Evolutionary conservation across 306 rosid species (phyloP), one percentile per base, ranked within the genome.

Genomic region (Pterocarpus santalinus): DNA sequence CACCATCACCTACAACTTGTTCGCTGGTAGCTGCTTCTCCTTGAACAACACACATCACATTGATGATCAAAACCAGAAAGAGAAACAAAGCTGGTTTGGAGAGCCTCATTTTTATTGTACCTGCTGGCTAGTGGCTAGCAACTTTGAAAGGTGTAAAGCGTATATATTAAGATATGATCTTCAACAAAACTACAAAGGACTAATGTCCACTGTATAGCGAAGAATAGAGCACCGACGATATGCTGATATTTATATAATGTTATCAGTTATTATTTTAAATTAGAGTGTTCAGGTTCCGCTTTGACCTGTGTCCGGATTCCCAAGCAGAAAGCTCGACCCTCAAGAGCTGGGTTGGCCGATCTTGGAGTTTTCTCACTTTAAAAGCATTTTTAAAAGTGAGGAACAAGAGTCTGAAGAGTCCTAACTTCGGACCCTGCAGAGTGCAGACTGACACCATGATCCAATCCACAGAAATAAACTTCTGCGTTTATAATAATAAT

Each of bases 221-320:
- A 17, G 28, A 69, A 12, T 66, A 55, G 22, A 66, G 14, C 75
- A 78, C 81, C 74, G 66, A 66, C 56, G n/a, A 82, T 41, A 46
- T 39, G 47, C 60, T 39, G 60, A 51, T 56, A 64, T 57, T 58
- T 38, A 62, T 35, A 51, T 73, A 74, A 46, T 22, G 28, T 22
- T 43, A 43, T 43, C 8, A 43, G 6, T 5, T 43, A 43, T 17
- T 8, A 33, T 80, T 63, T 69, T 62, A 2, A 67, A 67, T 49
- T 65, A 10, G 65, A 35, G 83, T 72, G 32, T 65, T 78, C 51
- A 82, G 81, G 69, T 82, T 82, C 44, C 44, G 82, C 81, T 81
- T 81, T 87, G 88, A 81, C 73, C 83, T 86, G 96, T 91, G 90
- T 80, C 81, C 76, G 65, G 89, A 89, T 88, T 89, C 90, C 88